phyloP scores from a whole-genome alignment of 148 eudicot species.

The Amaranthus palmeri region DNA sequence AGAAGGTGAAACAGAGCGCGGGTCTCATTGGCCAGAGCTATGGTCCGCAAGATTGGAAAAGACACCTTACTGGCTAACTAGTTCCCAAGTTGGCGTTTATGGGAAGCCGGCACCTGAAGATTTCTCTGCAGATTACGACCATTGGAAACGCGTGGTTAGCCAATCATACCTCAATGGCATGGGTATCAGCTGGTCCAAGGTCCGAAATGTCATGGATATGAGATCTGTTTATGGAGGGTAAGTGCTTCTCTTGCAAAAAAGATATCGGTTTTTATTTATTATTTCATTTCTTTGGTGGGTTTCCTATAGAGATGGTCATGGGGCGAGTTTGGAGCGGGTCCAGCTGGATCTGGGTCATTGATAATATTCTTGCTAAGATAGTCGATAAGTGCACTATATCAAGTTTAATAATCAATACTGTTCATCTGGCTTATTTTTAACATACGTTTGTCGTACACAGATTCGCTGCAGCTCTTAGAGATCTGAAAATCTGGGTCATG shows the following conservation, averaged over 20 bases:
- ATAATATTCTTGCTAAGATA: neutral
- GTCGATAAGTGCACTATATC: neutral
- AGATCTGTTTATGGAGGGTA: constrained; percentile 82
- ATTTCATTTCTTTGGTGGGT: neutral
- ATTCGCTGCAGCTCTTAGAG: constrained; percentile 75
- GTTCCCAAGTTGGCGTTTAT: constrained; percentile 64
- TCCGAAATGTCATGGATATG: constrained; percentile 91
- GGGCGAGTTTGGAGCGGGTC: no score
- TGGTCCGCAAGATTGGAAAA: constrained; percentile 59
- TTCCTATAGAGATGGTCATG: no score
- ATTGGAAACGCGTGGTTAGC: constrained; percentile 64
- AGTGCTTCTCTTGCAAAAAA: constrained; percentile 12
- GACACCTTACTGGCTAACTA: constrained; percentile 58
- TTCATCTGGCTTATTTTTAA: neutral
- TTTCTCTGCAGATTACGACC: constrained; percentile 55
- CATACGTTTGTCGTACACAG: constrained; percentile 26
- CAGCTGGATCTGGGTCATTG: no score
- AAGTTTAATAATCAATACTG: neutral
- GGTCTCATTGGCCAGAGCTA: constrained; percentile 65
- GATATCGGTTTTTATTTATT: neutral
- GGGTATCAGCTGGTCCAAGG: constrained; percentile 66
- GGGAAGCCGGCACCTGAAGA: constrained; percentile 76
- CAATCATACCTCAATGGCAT: constrained; percentile 59
- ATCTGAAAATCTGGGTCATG: constrained; percentile 72
- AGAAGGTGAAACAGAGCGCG: constrained; percentile 45